Evolutionary conservation across 2,329 filamentous ascomycete genomes (phyloP).

Genomic region (Phaeosphaeriaceae sp.): DNA sequence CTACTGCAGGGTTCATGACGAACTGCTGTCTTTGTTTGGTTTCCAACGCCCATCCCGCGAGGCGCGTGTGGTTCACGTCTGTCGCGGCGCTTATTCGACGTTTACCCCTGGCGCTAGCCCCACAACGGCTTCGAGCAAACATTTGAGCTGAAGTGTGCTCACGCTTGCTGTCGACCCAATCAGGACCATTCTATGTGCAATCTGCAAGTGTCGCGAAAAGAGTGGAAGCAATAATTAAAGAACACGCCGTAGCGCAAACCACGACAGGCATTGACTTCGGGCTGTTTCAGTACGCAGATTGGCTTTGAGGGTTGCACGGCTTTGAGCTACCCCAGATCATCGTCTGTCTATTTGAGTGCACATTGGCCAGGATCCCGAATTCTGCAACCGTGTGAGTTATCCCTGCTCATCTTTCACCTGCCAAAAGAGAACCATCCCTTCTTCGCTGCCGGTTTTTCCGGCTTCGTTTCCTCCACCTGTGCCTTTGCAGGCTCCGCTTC

Average conservation of each 20-base stretch:
- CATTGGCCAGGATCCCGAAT: constrained; percentile 10
- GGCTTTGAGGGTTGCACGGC: neutral
- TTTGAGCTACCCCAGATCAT: constrained; percentile 6
- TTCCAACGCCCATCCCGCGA: constrained; percentile 30
- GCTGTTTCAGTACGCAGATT: constrained; percentile 11
- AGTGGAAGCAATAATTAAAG: constrained; percentile 14
- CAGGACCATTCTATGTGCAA: constrained; percentile 17
- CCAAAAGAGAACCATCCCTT: constrained; percentile 61
- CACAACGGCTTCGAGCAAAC: constrained; percentile 21
- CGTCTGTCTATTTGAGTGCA: neutral
- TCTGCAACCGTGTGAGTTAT: neutral
- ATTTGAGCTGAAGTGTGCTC: constrained; percentile 8
- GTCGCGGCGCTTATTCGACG: constrained; percentile 29
- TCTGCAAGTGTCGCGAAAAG: constrained; percentile 19
- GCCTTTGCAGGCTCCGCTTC: constrained; percentile 37
- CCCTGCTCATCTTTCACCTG: constrained; percentile 38
- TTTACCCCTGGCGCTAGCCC: constrained; percentile 35
- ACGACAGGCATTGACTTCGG: neutral
- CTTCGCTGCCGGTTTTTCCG: constrained; percentile 53
- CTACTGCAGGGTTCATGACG: constrained; percentile 26
- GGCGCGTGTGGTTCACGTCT: constrained; percentile 31
- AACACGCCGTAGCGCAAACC: constrained; percentile 16
- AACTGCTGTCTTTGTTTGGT: constrained; percentile 25
- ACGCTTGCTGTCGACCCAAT: constrained; percentile 23
- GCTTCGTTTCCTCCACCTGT: constrained; percentile 31